phyloP scores from a whole-genome alignment of 345 rosid genomes.

The Erysimum cheiranthoides region DNA sequence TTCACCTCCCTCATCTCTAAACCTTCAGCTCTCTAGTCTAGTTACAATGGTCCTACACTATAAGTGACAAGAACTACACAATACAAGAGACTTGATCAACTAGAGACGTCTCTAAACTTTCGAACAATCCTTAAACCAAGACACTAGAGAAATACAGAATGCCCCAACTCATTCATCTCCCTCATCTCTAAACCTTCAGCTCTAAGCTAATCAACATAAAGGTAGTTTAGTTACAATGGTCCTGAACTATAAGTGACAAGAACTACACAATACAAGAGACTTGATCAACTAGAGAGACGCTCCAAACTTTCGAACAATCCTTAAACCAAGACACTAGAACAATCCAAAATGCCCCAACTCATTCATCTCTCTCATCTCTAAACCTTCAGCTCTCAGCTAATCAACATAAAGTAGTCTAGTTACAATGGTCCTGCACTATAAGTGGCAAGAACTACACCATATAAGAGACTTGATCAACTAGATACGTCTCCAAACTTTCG shows the following conservation, averaged over 20 bases:
- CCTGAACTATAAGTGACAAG: neutral
- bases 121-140: neutral
- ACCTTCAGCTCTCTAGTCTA: no score
- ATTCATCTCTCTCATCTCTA: no score
- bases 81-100: no score
- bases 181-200: neutral
- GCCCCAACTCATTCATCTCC: neutral
- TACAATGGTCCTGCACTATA: neutral
- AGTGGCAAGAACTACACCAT: neutral
- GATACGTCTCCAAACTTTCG: neutral
- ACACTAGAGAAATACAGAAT: neutral
- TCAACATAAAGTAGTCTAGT: no score
- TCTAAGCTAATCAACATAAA: neutral
- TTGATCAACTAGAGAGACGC: no score
- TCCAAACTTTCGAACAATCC: no score
- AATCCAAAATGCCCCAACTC: no score
- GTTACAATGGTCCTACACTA: neutral
- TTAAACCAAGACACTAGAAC: no score
- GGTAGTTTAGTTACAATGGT: neutral
- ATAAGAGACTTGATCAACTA: no score
- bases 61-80: neutral
- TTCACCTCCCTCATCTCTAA: no score
- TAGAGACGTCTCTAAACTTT: neutral
- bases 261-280: no score
- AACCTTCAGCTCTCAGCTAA: no score